A percentile compares a stretch with the other conserved stretches of the same genome.
Evolutionary conservation across 768 basidiomycete genomes (phyloP).

Genomic region (Suillus discolor): DNA sequence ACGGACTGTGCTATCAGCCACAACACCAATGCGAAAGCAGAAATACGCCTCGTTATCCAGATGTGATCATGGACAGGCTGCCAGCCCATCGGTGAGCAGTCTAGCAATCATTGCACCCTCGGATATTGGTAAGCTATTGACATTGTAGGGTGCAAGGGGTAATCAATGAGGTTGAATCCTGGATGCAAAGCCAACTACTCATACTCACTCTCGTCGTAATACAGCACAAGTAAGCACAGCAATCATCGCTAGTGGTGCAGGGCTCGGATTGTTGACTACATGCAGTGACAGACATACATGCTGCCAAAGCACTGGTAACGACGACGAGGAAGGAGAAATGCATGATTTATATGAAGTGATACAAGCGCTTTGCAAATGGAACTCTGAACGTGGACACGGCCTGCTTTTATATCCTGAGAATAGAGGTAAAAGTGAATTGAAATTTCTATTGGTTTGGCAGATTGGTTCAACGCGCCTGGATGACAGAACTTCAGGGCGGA

Average conservation of each 20-base stretch:
- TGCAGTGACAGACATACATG: neutral
- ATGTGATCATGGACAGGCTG: neutral
- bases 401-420: neutral
- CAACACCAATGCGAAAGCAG: neutral
- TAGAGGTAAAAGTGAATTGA: neutral
- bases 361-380: neutral
- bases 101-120: neutral
- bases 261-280: neutral
- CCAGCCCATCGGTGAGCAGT: neutral
- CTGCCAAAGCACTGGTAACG: neutral
- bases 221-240: neutral
- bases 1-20: neutral
- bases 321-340: neutral
- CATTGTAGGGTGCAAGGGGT: neutral
- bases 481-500: too few species aligned
- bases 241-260: neutral
- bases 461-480: neutral
- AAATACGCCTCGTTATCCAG: neutral
- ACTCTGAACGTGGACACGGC: neutral
- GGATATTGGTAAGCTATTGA: neutral
- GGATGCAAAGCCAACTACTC: neutral
- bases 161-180: neutral
- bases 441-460: neutral
- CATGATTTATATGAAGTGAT: neutral
- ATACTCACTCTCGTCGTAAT: neutral